Conservation (phyloP, 345 rosid genomes). For the Eutrema heterophyllum region DNA sequence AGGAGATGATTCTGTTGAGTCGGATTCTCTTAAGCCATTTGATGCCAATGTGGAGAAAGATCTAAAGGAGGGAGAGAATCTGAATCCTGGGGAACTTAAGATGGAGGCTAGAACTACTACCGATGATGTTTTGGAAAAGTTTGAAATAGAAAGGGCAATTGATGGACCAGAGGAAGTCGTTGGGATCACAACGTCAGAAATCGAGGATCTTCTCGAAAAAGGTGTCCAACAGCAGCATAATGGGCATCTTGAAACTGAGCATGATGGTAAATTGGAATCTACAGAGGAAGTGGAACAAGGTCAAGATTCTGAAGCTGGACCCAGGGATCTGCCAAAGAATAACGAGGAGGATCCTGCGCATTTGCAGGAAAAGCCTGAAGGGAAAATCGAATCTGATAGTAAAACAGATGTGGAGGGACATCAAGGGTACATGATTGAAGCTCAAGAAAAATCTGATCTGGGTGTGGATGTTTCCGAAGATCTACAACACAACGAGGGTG, state of each 20-base stretch:
- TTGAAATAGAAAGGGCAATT: background rate
- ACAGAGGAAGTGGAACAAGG: slow-evolving; percentile 16
- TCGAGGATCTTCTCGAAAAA: slow-evolving; percentile 6
- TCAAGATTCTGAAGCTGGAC: slow-evolving; percentile 23
- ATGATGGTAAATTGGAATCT: slow-evolving; percentile 21
- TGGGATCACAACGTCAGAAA: slow-evolving; percentile 15
- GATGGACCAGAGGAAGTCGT: slow-evolving; percentile 11
- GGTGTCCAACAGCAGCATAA: background rate
- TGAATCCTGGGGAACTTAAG: slow-evolving; percentile 15
- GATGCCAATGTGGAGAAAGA: slow-evolving; percentile 19
- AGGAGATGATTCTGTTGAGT: slow-evolving; percentile 27
- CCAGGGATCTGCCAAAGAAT: slow-evolving; percentile 15
- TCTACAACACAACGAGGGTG: slow-evolving; percentile 11
- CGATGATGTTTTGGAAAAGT: slow-evolving; percentile 6
- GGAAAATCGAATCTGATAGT: slow-evolving; percentile 13
- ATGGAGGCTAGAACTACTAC: slow-evolving; percentile 4
- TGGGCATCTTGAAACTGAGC: slow-evolving; percentile 9
- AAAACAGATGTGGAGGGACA: slow-evolving; percentile 18
- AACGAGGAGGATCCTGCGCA: background rate
- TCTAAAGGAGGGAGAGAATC: slow-evolving; percentile 1
- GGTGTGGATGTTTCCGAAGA: slow-evolving; percentile 16
- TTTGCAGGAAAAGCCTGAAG: slow-evolving; percentile 20
- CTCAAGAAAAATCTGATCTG: slow-evolving; percentile 16
- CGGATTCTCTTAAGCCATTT: slow-evolving; percentile 16
- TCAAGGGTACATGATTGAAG: background rate